Conservation (phyloP, 371 early-diverging fungal genomes). For the Blakeslea trispora region DNA sequence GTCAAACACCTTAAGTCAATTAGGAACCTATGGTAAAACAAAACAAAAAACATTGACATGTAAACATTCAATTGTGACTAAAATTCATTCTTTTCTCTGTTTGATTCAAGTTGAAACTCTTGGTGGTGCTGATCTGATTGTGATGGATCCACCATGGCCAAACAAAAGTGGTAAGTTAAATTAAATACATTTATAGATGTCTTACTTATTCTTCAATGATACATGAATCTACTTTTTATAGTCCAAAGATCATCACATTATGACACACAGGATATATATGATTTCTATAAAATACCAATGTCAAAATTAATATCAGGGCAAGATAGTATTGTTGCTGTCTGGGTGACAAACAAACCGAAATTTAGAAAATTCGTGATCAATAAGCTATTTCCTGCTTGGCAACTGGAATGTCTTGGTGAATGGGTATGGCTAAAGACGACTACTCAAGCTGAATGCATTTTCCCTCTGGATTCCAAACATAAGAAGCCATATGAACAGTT, state of each 20-base stretch:
- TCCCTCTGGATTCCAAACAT: conserved; percentile 56
- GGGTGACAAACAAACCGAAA: conserved; percentile 78
- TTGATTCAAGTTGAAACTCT: conserved; percentile 6
- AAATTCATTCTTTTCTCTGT: too few relatives aligned
- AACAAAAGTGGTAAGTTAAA: conserved; percentile 56
- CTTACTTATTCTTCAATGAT: too few relatives aligned
- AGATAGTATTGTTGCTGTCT: conserved; percentile 60
- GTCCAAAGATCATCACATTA: conserved; percentile 62
- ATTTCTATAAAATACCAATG: conserved; percentile 66
- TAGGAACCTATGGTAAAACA: conserved; percentile 29
- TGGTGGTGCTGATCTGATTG: conserved; percentile 61
- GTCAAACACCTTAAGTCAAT: conserved; percentile 27
- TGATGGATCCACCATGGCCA: conserved; percentile 83
- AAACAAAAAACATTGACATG: background rate
- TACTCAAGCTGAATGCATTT: conserved; percentile 51
- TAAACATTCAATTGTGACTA: too few relatives aligned
- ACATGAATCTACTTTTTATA: conserved; percentile 15
- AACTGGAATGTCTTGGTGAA: conserved; percentile 51
- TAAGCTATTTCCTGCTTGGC: conserved; percentile 73
- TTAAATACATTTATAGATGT: too few relatives aligned
- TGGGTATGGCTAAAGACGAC: conserved; percentile 77
- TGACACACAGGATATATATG: conserved; percentile 64
- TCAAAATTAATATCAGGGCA: conserved; percentile 33
- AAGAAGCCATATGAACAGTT: conserved; percentile 73
- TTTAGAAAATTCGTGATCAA: conserved; percentile 57